These are phyloP conservation scores for Calonectria honghensis DNA, from an alignment of 2,329 filamentous ascomycete species.

Conservation along the genomic window DNA sequence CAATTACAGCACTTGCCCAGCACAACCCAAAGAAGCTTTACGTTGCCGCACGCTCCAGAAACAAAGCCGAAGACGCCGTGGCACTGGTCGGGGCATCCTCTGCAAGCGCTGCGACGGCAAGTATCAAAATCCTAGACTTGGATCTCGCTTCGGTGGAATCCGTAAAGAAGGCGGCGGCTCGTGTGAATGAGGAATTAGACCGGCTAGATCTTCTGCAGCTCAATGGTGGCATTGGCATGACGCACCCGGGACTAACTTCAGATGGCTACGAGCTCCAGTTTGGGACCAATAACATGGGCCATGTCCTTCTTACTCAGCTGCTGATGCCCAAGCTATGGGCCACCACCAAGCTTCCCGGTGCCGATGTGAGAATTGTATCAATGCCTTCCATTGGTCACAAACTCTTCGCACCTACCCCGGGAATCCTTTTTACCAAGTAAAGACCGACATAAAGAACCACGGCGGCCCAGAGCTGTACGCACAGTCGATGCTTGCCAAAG, in stretches of 20 bases:
- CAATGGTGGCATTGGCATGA: constrained; percentile 30
- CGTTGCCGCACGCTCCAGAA: constrained; percentile 29
- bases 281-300: constrained; percentile 36
- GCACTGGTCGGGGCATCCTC: constrained; percentile 12
- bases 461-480: constrained; percentile 27
- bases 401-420: constrained; percentile 16
- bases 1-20: constrained; percentile 32
- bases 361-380: constrained; percentile 36
- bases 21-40: constrained; percentile 31
- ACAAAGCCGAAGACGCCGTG: constrained; percentile 20
- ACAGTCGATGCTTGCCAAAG: constrained; percentile 30
- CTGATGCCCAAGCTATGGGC: constrained; percentile 33
- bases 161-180: constrained; percentile 26
- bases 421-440: constrained; percentile 30
- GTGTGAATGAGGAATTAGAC: constrained; percentile 27
- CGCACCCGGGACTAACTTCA: constrained; percentile 4
- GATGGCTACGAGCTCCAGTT: constrained; percentile 38
- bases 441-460: constrained; percentile 21
- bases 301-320: constrained; percentile 35
- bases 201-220: constrained; percentile 34
- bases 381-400: constrained; percentile 31
- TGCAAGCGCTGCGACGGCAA: neutral
- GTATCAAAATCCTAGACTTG: constrained; percentile 28
- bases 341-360: constrained; percentile 24
- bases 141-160: constrained; percentile 33